Evolutionary conservation across 345 rosid genomes (phyloP), one percentile per base, ranked within the genome.

Genomic region (Eucalyptus viminalis): DNA sequence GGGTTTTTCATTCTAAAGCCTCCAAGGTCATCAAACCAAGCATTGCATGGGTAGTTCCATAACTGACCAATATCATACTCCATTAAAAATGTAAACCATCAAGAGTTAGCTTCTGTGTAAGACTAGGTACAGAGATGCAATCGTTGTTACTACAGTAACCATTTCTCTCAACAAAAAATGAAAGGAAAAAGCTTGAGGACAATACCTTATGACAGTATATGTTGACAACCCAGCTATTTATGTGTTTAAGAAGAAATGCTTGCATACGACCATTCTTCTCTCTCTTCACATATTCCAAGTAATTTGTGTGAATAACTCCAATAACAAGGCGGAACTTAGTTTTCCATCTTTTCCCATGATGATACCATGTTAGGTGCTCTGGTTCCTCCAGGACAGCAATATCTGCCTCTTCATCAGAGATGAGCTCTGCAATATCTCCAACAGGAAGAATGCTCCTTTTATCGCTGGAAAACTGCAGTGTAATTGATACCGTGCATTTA

Each of bases 321-420:
- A 96, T 90, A 87, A 96, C 99, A 86, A 92, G 92, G 88, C 94
- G 92, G 92, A 98, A 97, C 91, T 96, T 97, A 29, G 80, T 90
- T 92, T 97, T 98, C 99, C 99, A 98, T 90, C 95, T 95, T 91
- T 95, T 95, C 69, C 99, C 99, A 90, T 98, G 99, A 92, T 98
- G 99, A 91, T 94, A 98, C 99, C 99, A 98, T 11, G 99, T 98
- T 62, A 98, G 98, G 93, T 98, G 99, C 92, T 98, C 99, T 17
- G 99, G 99, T 93, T 97, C 99, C 91, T 98, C 99, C n/a, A 98
- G 98, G 91, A 98, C 97, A 80, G 98, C 97, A 90, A 98, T 60
- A 89, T 97, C 98, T 9, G 97, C 98, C 89, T 94, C 98, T 88
- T 95, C 97, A 91, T 95, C 97, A 40, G 96, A 92, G 87, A 97